Base-by-base conservation (phyloP, 73 alveolate genomes). In the Paramecium primaurelia region DNA sequence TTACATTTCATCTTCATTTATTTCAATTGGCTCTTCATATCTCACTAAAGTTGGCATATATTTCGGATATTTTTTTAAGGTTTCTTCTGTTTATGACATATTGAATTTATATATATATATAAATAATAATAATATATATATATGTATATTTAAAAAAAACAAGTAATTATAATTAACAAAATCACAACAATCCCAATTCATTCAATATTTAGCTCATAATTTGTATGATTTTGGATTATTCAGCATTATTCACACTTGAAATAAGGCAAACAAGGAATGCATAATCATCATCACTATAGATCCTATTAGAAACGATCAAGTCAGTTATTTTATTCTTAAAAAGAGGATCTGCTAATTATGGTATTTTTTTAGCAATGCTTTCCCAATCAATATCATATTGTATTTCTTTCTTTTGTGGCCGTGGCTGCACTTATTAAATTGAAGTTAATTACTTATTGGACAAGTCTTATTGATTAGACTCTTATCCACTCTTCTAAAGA, bases 401-500 rank as follows among this genome's bases (percentile, higher is more conserved):
- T 75, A 68, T 68, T 32, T 75, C 49, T 22, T 37, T 26, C 26
- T 80, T 22, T 32, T 26, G 49, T 25, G 58, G 91, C 71, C 91
- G 77, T 26, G 71, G 44, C 91, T 80, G 58, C 77, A 45, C 91
- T 80, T 80, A 26, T 80, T 45, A 80, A 80, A 45, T 32, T 32
- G 58, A 45, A 42, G 34, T 80, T 49, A 36, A 42, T 80, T 80
- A 80, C 91, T 80, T 80, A 42, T 26, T 80, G 91, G 91, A 26
- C 75, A 80, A 26, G 91, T 80, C 91, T 80, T 80, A 47, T 80
- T 80, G 77, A 80, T 44, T 9, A 73, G 58, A 73, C 87, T 73
- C 34, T 80, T 80, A 36, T 80, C 91, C 6, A 80, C 91, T 49
- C 91, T 80, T 9, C 91, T 40, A 28, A 80, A 80, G 75, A 80